phyloP scores from a whole-genome alignment of 805 yeast genomes.

The Spathaspora arborariae region DNA sequence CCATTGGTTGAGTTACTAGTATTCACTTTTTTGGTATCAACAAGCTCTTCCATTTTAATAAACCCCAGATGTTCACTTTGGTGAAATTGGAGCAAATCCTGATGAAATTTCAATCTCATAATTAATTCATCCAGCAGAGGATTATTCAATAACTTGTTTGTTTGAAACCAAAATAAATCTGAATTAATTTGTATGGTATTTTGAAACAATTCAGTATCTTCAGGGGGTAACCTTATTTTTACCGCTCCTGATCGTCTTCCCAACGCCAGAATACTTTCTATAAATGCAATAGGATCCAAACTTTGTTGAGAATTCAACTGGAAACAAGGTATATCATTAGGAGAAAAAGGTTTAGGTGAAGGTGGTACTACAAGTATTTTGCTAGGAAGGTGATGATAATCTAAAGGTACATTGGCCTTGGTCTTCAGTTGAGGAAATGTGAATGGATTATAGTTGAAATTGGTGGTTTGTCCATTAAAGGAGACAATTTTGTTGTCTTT shows the following conservation, averaged over 20 bases:
- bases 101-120: slow-evolving; percentile 46
- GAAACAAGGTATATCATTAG: slow-evolving; percentile 48
- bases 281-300: slow-evolving; percentile 60
- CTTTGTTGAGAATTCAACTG: slow-evolving; percentile 49
- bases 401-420: slow-evolving; percentile 43
- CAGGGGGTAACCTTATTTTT: slow-evolving; percentile 62
- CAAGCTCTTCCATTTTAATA: slow-evolving; percentile 1
- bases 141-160: slow-evolving; percentile 47
- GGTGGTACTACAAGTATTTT: slow-evolving; percentile 12
- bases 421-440: slow-evolving; percentile 43
- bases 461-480: slow-evolving; percentile 22
- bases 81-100: slow-evolving; percentile 43
- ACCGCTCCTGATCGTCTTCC: slow-evolving; percentile 71
- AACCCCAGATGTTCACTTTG: slow-evolving; percentile 9
- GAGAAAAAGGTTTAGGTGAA: slow-evolving; percentile 1
- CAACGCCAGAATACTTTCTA: slow-evolving; percentile 45
- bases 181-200: slow-evolving; percentile 34
- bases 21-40: background rate
- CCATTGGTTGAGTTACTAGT: background rate
- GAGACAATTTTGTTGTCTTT: slow-evolving; percentile 12
- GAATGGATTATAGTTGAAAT: slow-evolving; percentile 41
- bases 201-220: slow-evolving; percentile 15
- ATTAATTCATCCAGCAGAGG: slow-evolving; percentile 39
- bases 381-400: slow-evolving; percentile 33
- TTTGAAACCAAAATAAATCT: slow-evolving; percentile 48